Evolutionary conservation across 1,284 basidiomycete genomes (phyloP), one percentile per base, ranked within the genome.

Genomic region (Irpex lacteus): DNA sequence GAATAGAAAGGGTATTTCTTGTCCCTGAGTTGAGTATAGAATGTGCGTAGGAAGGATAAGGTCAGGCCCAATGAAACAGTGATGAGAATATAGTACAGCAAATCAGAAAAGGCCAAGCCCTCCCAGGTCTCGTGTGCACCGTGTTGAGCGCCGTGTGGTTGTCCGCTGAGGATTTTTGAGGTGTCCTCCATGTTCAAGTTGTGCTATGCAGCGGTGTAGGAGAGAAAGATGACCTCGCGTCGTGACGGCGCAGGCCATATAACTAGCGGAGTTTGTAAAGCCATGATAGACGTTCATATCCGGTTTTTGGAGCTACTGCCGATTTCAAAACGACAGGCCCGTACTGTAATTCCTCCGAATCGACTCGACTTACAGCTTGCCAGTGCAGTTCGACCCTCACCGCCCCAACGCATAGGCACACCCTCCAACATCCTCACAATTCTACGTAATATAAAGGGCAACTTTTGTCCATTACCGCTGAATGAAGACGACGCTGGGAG

Each of bases 91-190:
- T 65, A 64, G 56, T 69, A 59, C 21, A 69, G 53, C n/a, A 70
- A 59, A 47, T 64, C 66, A 76, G 73, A 63, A 67, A 67, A 38
- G 66, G 76, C 67, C 67, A 80, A 67, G 67, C 74, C 72, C 55
- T 73, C 75, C 74, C 77, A 74, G 67, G 68, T 68, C 40, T 73
- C 72, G n/a, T 66, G 68, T 54, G 67, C 63, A 60, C 70, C 64
- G 74, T 71, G 67, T 74, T 77, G 73, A 56, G 77, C 73, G 74
- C 79, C 71, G 72, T 83, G 70, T 71, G 81, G 71, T 72, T 82
- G 72, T 68, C 85, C 82, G 61, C 88, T 88, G 18, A 91, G 81
- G 64, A 91, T 90, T 75, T 91, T 89, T 67, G 85, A 81, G 63
- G 81, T 80, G 70, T 83, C 82, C 68, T 72, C 71, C 65, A 65